Evolutionary conservation across 2,329 filamentous ascomycete species (phyloP), one percentile per base, ranked within the genome.

Genomic region (Penicillium sp.): DNA sequence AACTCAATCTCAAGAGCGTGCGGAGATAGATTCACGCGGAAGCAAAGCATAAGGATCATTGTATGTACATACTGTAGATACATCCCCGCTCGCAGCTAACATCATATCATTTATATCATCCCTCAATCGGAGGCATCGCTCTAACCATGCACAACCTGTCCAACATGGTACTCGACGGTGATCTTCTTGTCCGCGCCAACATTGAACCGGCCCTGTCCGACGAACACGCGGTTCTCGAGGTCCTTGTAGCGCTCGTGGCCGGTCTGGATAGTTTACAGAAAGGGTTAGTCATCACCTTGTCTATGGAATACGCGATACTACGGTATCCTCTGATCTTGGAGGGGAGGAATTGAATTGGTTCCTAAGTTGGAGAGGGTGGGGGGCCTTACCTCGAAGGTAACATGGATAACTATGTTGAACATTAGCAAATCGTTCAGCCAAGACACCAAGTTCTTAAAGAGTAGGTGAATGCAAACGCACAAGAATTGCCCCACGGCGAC

Each of bases 111-210:
- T 21, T 21, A 21, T 21, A 21, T 21, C 21, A 21, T 21, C 21
- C 21, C 21, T 21, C 21, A 21, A 21, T 21, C 21, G 21, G 21
- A 21, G 21, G 21, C 21, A 21, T 21, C 21, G 21, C 26, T 26
- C 26, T 58, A 72, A 21, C 63, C 69, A 44, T 69, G 64, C 52
- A 72, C 57, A 50, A 79, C 75, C 69, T 76, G 73, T 64, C 79
- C 76, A 60, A 81, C 73, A 49, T 76, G 75, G 63, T 81, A 81
- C 66, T 81, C 78, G 19, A 80, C 78, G 38, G 78, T 68, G 5
- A 75, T 56, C 0, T 71, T 70, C 64, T 77, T 73, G 19, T 71
- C 78, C 62, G 73, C 69, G 63, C 77, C 71, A 21, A 74, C 66
- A n/a, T 71, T 68, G 68, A 82, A 80, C 9, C 73, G 75, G 13